Evolutionary conservation across 768 basidiomycete genomes (phyloP).

Genomic region (Lactarius hatsudake): DNA sequence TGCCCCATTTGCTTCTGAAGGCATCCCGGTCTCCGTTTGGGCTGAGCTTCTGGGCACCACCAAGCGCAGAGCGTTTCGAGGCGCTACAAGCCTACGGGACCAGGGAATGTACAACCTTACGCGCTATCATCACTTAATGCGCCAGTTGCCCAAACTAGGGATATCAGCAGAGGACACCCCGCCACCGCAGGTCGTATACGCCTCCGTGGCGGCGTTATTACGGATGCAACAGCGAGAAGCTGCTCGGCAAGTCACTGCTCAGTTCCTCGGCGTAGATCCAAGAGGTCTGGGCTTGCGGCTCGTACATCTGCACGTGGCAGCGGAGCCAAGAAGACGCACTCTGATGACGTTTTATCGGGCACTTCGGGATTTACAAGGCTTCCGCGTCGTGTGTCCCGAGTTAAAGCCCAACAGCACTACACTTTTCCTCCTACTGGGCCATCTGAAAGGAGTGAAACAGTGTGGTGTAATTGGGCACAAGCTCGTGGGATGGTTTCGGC

Average conservation of each 20-base stretch:
- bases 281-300: slow-evolving; percentile 18
- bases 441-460: slow-evolving; percentile 46
- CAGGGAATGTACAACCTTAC: slow-evolving; percentile 16
- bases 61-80: slow-evolving; percentile 37
- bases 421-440: slow-evolving; percentile 54
- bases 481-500: slow-evolving; percentile 44
- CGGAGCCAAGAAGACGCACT: slow-evolving; percentile 1
- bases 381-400: slow-evolving; percentile 40
- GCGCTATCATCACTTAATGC: slow-evolving; percentile 23
- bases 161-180: slow-evolving; percentile 7
- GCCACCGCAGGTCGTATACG: slow-evolving; percentile 11
- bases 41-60: slow-evolving; percentile 54
- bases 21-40: slow-evolving; percentile 51
- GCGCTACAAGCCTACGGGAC: slow-evolving; percentile 24
- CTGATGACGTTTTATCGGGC: slow-evolving; percentile 16
- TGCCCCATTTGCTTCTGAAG: slow-evolving; percentile 10
- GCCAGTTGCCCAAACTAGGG: slow-evolving; percentile 12
- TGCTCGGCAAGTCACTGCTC: slow-evolving; percentile 18
- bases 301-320: slow-evolving; percentile 22
- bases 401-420: slow-evolving; percentile 59
- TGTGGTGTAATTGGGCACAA: slow-evolving; percentile 54
- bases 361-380: slow-evolving; percentile 29
- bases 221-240: slow-evolving; percentile 21
- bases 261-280: slow-evolving; percentile 11
- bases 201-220: slow-evolving; percentile 19